Percentiles rank a stretch among this genome's conserved stretches.
Evolutionary conservation across 2,329 filamentous ascomycete species (phyloP).

Genomic region (Calonectria naviculata): DNA sequence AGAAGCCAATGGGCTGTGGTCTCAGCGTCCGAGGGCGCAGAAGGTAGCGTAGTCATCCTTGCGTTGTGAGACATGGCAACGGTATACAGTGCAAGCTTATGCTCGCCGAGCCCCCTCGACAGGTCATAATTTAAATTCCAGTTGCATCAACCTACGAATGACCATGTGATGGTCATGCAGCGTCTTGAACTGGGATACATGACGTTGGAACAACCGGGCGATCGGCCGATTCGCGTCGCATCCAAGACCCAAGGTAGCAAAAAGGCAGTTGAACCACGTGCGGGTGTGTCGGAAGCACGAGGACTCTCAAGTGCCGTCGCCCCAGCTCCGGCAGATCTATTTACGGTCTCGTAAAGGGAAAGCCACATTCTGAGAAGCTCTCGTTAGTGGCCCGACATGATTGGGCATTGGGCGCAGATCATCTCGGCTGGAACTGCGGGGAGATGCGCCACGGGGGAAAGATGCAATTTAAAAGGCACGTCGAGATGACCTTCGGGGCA

Average conservation of each 20-base stretch:
- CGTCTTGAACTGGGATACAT: neutral
- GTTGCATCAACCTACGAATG: neutral
- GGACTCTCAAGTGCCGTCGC: neutral
- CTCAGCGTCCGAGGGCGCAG: neutral
- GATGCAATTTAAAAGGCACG: neutral
- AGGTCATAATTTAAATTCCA: neutral
- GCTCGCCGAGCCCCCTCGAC: neutral
- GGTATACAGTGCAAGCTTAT: neutral
- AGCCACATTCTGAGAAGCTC: neutral
- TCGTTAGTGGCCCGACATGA: neutral
- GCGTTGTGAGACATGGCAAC: neutral
- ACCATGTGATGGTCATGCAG: neutral
- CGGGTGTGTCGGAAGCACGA: neutral
- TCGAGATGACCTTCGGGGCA: neutral
- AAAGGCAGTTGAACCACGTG: neutral
- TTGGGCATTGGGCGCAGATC: neutral
- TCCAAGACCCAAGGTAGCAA: neutral
- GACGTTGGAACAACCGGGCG: neutral
- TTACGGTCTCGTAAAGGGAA: slow-evolving; percentile 2
- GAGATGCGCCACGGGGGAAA: neutral
- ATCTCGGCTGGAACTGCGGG: neutral
- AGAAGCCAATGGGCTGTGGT: slow-evolving; percentile 50
- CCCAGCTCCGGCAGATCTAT: neutral
- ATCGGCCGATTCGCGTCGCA: neutral
- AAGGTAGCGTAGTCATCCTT: neutral